Percentiles rank a stretch among this genome's conserved stretches.
Evolutionary conservation across 163 green algal genomes (phyloP).

Genomic region (Scenedesmus sp.): DNA sequence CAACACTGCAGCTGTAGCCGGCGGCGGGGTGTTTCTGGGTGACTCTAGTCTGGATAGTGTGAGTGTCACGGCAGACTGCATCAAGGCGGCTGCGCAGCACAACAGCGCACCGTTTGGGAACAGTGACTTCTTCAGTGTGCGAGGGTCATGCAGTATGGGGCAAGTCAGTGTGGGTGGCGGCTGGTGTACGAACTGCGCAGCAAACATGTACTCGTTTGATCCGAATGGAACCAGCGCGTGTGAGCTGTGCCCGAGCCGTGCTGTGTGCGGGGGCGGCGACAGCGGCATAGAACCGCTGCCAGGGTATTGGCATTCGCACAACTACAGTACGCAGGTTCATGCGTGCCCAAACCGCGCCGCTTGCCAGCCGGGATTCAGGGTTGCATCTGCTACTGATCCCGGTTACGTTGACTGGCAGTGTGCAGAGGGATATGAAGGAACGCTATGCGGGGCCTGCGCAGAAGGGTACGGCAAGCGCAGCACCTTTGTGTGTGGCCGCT

Average conservation of each 20-base stretch:
- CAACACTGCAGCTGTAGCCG: slow-evolving; percentile 8
- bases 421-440: background rate
- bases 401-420: slow-evolving; percentile 10
- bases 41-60: background rate
- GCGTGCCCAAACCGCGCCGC: slow-evolving; percentile 18
- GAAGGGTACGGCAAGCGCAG: background rate
- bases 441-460: background rate
- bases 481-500: slow-evolving; percentile 2
- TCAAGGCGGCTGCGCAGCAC: slow-evolving; percentile 7
- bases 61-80: background rate
- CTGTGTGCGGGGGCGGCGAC: background rate
- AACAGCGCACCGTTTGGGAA: slow-evolving; percentile 15
- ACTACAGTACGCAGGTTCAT: slow-evolving; percentile 17
- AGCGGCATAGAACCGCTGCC: background rate
- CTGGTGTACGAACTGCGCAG: background rate
- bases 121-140: background rate
- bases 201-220: slow-evolving; percentile 30
- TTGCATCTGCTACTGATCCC: background rate
- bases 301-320: slow-evolving; percentile 9
- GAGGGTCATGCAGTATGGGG: background rate
- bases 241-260: background rate
- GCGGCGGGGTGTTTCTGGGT: slow-evolving; percentile 17
- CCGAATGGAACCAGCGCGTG: background rate
- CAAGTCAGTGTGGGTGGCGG: background rate
- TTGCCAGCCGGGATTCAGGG: background rate